These are phyloP conservation scores for Yamadazyma phyllophila DNA, from an alignment of 805 yeast species.

Conservation along the genomic window DNA sequence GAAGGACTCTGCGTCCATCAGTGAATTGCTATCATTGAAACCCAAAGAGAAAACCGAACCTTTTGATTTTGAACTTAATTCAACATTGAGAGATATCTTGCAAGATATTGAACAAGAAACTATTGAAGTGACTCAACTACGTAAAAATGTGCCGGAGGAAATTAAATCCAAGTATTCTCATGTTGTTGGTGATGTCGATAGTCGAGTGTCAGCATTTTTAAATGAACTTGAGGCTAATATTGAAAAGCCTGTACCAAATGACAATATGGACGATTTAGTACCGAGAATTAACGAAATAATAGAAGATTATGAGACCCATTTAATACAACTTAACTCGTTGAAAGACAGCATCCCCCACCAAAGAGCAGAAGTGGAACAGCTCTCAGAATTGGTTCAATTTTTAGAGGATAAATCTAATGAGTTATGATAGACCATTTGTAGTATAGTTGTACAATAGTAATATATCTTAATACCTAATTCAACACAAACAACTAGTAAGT, in stretches of 20 bases:
- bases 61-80: slow-evolving; percentile 64
- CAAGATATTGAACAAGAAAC: slow-evolving; percentile 63
- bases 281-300: slow-evolving; percentile 18
- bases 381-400: slow-evolving; percentile 29
- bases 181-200: slow-evolving; percentile 29
- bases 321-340: slow-evolving; percentile 30
- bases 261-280: slow-evolving; percentile 9
- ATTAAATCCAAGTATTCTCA: slow-evolving; percentile 37
- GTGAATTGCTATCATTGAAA: slow-evolving; percentile 24
- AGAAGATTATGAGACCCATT: slow-evolving; percentile 25
- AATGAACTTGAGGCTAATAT: slow-evolving; percentile 18
- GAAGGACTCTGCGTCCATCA: slow-evolving; percentile 17
- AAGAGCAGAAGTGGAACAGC: slow-evolving; percentile 32
- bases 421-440: not conserved
- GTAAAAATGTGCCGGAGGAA: slow-evolving; percentile 51
- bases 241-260: slow-evolving; percentile 10
- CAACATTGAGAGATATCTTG: slow-evolving; percentile 53
- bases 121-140: slow-evolving; percentile 50
- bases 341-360: slow-evolving; percentile 36
- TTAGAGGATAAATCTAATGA: slow-evolving; percentile 21
- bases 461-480: not conserved
- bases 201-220: slow-evolving; percentile 25
- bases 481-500: too few relatives aligned
- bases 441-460: not conserved
- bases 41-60: slow-evolving; percentile 57